Percentiles rank a stretch among this genome's conserved stretches.
Conservation (phyloP, 768 basidiomycete species). For the Dentipellis fragilis region DNA sequence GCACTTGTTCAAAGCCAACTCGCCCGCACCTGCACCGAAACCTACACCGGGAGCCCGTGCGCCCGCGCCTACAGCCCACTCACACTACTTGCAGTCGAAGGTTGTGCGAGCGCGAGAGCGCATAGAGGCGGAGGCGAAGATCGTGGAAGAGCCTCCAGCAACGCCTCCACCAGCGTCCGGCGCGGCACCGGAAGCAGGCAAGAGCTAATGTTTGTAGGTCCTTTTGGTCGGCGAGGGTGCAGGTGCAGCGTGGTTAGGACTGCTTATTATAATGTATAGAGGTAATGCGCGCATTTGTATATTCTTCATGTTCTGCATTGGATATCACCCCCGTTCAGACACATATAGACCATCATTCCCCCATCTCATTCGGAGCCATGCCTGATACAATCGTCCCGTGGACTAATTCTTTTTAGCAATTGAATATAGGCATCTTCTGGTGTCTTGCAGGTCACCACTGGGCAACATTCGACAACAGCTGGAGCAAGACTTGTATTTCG, state of each 20-base stretch:
- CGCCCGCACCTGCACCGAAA: slow-evolving; percentile 42
- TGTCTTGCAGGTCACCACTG: too few relatives aligned
- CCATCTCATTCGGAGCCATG: too few relatives aligned
- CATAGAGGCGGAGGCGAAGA: slow-evolving; percentile 75
- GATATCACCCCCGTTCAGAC: neutral
- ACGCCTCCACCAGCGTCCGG: slow-evolving; percentile 1
- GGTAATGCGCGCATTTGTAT: neutral
- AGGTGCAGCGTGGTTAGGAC: neutral
- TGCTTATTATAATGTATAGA: neutral
- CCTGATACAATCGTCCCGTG: too few relatives aligned
- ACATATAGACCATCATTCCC: neutral
- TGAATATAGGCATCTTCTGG: too few relatives aligned
- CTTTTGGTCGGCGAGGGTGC: neutral
- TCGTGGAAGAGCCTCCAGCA: slow-evolving; percentile 17
- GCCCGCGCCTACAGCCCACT: slow-evolving; percentile 40
- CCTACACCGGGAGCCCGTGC: slow-evolving; percentile 34
- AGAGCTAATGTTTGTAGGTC: neutral
- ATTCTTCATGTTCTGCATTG: neutral
- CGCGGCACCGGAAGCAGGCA: neutral
- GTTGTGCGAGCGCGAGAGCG: slow-evolving; percentile 92
- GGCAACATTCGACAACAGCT: too few relatives aligned
- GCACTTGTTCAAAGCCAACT: slow-evolving; percentile 85
- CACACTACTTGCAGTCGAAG: slow-evolving; percentile 94
- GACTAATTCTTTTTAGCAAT: too few relatives aligned
- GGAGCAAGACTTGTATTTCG: too few relatives aligned